Evolutionary conservation across 805 yeast genomes (phyloP), one percentile per base, ranked within the genome.

Genomic region (Limtongozyma cylindracea): DNA sequence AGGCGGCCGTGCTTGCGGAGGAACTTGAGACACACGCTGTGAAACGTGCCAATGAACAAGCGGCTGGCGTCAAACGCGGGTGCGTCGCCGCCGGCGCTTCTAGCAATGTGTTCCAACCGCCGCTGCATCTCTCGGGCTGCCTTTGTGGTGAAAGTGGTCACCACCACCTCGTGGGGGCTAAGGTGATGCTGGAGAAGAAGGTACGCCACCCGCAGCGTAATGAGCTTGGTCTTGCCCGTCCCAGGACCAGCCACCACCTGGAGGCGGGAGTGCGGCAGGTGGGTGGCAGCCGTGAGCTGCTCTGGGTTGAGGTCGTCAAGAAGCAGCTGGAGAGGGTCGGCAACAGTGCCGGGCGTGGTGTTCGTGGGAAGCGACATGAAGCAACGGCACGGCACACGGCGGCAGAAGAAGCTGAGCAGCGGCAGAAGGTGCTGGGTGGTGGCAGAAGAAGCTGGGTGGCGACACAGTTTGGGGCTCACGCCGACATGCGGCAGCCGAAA

Each of bases 121-220:
- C 62, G 70, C 8, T 49, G 44, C 74, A 84, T 69, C 43, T 84
- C 96, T 23, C 53, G 58, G 2, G 95, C 91, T 0, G 98, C 96
- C 33, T 73, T 76, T 33, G 76, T 74, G 8, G 96, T 84, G 47
- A 84, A 84, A 0, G 96, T 82, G 5, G 94, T 77, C 11, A 82
- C 88, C 1, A 84, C 58, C 11, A 88, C 56, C 17, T 58, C 50
- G 6, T 55, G 39, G n/a, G n/a, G n/a, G n/a, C n/a, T n/a, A n/a
- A n/a, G n/a, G n/a, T n/a, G n/a, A n/a, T n/a, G n/a, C n/a, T n/a
- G n/a, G 3, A 60, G 27, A 6, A 82, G 31, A 14, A 82, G 45
- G 33, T 66, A 60, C 1, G 82, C 82, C 7, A 82, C 88, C 20
- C 94, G 49, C 1, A 78, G 56, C 0, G 77, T 67, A 14, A 84